Conservation (phyloP, 176 grass and related monocot genomes). For the Pontederia paniculata region DNA sequence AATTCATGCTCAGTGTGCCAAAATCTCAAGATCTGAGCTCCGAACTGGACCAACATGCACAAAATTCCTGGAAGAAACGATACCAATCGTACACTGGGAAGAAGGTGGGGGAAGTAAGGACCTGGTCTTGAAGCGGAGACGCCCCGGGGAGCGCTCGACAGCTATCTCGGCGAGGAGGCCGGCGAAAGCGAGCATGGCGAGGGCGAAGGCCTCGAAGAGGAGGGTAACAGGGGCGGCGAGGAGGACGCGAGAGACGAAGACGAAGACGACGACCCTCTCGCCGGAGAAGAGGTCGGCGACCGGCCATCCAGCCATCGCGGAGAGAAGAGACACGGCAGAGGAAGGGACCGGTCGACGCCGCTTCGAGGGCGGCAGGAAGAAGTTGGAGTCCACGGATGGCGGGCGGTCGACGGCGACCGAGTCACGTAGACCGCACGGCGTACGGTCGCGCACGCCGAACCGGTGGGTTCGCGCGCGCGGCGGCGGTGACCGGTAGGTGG, state of each 20-base stretch:
- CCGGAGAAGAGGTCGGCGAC: conserved; percentile 32
- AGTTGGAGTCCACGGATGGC: too few species aligned
- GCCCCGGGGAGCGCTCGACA: conserved; percentile 27
- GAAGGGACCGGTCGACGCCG: too few species aligned
- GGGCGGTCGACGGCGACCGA: too few species aligned
- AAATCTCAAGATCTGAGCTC: too few species aligned
- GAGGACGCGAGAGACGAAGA: conserved; percentile 68
- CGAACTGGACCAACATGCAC: background rate
- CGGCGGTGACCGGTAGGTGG: too few species aligned
- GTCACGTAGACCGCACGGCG: too few species aligned
- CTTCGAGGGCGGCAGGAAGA: too few species aligned
- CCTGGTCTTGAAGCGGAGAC: conserved; percentile 59
- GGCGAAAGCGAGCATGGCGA: conserved; percentile 33
- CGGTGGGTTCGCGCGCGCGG: too few species aligned
- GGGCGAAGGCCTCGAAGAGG: conserved; percentile 22
- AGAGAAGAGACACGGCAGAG: background rate
- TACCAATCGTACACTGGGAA: background rate
- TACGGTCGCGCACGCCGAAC: too few species aligned
- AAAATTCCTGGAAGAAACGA: background rate
- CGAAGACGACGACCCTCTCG: conserved; percentile 67
- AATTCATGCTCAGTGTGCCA: too few species aligned
- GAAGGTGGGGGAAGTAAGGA: background rate
- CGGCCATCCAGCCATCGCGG: conserved; percentile 14
- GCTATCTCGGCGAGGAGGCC: conserved; percentile 59
- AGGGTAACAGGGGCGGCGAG: conserved; percentile 44